Base-by-base conservation (phyloP, 2,329 filamentous ascomycete genomes). In the Dactylellina drechsleri region DNA sequence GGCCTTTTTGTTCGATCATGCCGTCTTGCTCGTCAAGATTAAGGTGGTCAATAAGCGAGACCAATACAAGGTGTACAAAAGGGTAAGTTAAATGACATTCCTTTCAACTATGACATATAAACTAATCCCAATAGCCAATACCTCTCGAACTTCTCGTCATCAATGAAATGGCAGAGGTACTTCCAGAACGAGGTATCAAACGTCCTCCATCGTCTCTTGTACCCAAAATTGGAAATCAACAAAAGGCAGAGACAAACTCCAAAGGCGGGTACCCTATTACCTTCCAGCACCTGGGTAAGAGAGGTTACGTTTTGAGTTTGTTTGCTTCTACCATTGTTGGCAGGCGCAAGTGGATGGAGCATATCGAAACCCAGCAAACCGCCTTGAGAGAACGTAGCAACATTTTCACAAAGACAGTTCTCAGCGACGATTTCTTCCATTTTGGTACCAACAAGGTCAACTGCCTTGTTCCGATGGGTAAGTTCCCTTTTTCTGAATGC, bases 1-100 rank as follows among this genome's bases (percentile, higher is more conserved):
- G 18, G 93, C 92, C 15, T 99, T 96, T 84, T 86, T 99, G 23
- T 97, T 99, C 81, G 95, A 99, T 80, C 95, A 99, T 81, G 94
- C 95, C 2, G 90, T 99, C 61, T 85, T 99, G 41, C 86, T 99
- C 47, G 95, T 97, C 77, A 88, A 93, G 61, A 90, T 93, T 77
- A 99, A 98, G 84, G 90, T 91, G 73, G 91, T 91, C 72, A 96
- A 95, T 82, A 98, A 98, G 84, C 88, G 88, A 50, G 95, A 99
- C 81, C 94, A 98, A 81, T 90, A 96, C 76, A 95, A 96, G 81
- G 95, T 97, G 0, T 98, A 98, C 82, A 89, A 93, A 79, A 92
- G 89, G 77, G 85, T 86, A 81, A 82, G 84, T 81, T 12, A 40
- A 40, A 4, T 2, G 28, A 52, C n/a, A 56, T 41, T 47, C 41